These are phyloP conservation scores for Claviceps sp. DNA, from an alignment of 2,329 filamentous ascomycete genomes.

Conservation along the genomic window DNA sequence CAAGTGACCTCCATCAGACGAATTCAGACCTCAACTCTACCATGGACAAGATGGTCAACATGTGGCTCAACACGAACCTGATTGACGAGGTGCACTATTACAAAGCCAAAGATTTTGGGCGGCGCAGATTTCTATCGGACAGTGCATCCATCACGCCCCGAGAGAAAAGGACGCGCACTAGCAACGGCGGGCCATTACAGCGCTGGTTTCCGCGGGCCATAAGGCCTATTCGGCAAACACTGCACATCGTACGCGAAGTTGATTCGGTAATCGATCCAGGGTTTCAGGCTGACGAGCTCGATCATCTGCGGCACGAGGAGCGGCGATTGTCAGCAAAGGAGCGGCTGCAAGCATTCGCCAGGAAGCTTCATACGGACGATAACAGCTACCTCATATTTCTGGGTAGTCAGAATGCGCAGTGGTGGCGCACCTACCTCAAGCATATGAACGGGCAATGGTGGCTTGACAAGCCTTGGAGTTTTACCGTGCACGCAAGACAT, in stretches of 20 bases:
- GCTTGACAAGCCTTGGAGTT: constrained; percentile 15
- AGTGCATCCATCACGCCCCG: constrained; percentile 7
- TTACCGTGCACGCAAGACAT: constrained; percentile 10
- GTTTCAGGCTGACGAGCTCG: constrained; percentile 12
- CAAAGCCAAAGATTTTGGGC: constrained; percentile 16
- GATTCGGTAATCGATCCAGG: constrained; percentile 15
- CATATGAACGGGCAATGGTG: constrained; percentile 16
- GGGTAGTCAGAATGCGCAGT: constrained; percentile 14
- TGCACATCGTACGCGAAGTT: constrained; percentile 16
- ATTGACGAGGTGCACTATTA: constrained; percentile 17
- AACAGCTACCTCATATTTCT: constrained; percentile 15
- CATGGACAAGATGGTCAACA: constrained; percentile 14
- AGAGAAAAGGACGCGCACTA: constrained; percentile 11
- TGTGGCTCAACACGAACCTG: constrained; percentile 17
- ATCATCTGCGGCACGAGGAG: constrained; percentile 12
- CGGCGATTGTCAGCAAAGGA: constrained; percentile 10
- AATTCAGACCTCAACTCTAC: constrained; percentile 11
- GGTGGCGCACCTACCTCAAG: constrained; percentile 14
- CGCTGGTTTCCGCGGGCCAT: constrained; percentile 12
- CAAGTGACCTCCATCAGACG: constrained; percentile 13
- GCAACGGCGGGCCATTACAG: constrained; percentile 10
- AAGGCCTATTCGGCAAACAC: constrained; percentile 11
- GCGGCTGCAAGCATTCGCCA: constrained; percentile 11
- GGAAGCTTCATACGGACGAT: constrained; percentile 10
- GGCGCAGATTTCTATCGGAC: constrained; percentile 6